Evolutionary conservation across 371 early-diverging fungal species (phyloP).

Genomic region (Apophysomyces sp.): DNA sequence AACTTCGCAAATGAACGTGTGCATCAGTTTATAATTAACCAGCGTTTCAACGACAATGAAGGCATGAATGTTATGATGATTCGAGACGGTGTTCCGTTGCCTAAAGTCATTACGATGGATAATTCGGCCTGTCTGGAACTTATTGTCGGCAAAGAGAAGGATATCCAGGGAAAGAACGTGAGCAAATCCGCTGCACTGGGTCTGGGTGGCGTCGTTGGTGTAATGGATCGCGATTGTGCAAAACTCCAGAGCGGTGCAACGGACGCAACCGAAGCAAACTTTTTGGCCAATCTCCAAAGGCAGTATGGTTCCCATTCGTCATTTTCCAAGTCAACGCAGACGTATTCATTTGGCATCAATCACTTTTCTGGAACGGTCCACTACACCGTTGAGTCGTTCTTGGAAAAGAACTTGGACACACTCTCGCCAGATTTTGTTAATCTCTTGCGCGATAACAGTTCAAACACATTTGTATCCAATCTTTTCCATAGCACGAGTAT

Average conservation of each 20-base stretch:
- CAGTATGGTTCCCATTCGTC: slow-evolving; percentile 30
- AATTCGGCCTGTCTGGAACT: slow-evolving; percentile 55
- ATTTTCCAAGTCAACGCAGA: slow-evolving; percentile 33
- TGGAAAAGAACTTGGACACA: slow-evolving; percentile 73
- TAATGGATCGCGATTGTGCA: slow-evolving; percentile 60
- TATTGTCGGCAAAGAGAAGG: slow-evolving; percentile 37
- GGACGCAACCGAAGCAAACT: slow-evolving; percentile 54
- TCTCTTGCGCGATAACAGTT: slow-evolving; percentile 67
- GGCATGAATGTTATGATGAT: slow-evolving; percentile 53
- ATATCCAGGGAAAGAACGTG: slow-evolving; percentile 11
- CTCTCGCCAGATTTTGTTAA: slow-evolving; percentile 83
- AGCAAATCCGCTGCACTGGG: slow-evolving; percentile 26
- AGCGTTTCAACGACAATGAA: slow-evolving; percentile 49
- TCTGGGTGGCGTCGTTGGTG: slow-evolving; percentile 47
- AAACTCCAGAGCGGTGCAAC: slow-evolving; percentile 41
- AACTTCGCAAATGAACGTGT: slow-evolving; percentile 90
- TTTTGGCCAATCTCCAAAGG: slow-evolving; percentile 39
- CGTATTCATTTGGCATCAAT: slow-evolving; percentile 68
- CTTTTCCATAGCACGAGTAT: slow-evolving; percentile 81
- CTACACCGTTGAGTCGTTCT: slow-evolving; percentile 69
- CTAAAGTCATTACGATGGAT: slow-evolving; percentile 47
- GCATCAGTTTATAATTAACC: slow-evolving; percentile 66
- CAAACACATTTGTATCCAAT: slow-evolving; percentile 78
- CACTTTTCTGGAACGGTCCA: slow-evolving; percentile 74
- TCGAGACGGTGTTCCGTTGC: slow-evolving; percentile 46